Base-by-base conservation (phyloP, 305 asterid genomes). In the Rubia tinctorum region DNA sequence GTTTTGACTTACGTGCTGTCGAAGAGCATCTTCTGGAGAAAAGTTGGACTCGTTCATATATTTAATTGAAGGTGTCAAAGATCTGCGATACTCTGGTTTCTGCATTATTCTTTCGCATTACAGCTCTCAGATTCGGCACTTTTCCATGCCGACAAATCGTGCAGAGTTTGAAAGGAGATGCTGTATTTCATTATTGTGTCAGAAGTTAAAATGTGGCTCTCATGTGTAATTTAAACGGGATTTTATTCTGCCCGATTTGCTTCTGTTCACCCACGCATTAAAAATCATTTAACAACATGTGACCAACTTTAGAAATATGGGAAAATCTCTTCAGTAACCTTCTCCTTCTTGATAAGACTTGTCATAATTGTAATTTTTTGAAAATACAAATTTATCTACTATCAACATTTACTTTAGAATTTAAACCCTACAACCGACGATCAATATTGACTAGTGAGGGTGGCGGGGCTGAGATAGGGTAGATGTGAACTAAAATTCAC, bases 91-190 rank as follows among this genome's bases (percentile, higher is more conserved):
- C 11, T 53, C 60, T 53, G 60, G 25, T 53, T 53, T 53, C 60
- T 53, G 60, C 60, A 53, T 53, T 53, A 53, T 53, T 53, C 60
- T 53, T 17, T 53, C 60, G n/a, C 60, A 18, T 5, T 53, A 53
- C 60, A 53, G 60, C 23, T 53, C 59, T 53, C 59, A 53, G 59
- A 53, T 53, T 53, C 59, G 59, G 59, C 60, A 53, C 60, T 53
- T 53, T 53, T 53, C n/a, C 18, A 18, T 53, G 60, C 60, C 17
- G 25, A 53, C 60, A 53, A 53, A 53, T 8, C 8, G 60, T 53
- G 60, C 60, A 53, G 60, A 53, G 23, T 53, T 18, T 53, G n/a
- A 53, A 53, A 53, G 6, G 59, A 53, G 56, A 49, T 14, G 56
- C 56, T 18, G 56, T 49, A 49, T 49, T 49, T 49, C 56, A 49